A percentile compares a stretch with the other conserved stretches of the same genome.
Conservation (phyloP, 1,139 yeast genomes). For the Pichia sp. region DNA sequence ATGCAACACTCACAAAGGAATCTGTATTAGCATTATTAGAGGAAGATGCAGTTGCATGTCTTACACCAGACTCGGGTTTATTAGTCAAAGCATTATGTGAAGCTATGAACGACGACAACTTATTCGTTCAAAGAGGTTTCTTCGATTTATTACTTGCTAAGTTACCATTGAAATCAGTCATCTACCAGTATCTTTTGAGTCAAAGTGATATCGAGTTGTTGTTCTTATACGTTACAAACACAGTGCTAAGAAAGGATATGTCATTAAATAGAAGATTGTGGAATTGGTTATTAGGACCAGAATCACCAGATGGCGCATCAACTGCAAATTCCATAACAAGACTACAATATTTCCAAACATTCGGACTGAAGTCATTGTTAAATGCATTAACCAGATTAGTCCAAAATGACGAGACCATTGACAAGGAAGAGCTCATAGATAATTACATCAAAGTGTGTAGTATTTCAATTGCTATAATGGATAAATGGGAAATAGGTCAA, state of each 20-base stretch:
- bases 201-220: constrained; percentile 56
- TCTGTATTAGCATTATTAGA: constrained; percentile 20
- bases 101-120: constrained; percentile 60
- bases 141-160: constrained; percentile 74
- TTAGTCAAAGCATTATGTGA: constrained; percentile 69
- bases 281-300: constrained; percentile 90
- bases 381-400: constrained; percentile 54
- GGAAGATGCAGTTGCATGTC: constrained; percentile 57
- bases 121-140: constrained; percentile 85
- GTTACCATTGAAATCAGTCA: constrained; percentile 61
- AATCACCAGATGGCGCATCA: constrained; percentile 22
- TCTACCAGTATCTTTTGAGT: constrained; percentile 48
- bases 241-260: constrained; percentile 85
- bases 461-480: constrained; percentile 73
- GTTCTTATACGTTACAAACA: constrained; percentile 60
- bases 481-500: constrained; percentile 91
- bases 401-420: constrained; percentile 33
- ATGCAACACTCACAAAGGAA: constrained; percentile 6
- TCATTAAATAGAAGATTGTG: constrained; percentile 89
- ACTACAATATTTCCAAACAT: constrained; percentile 54
- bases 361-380: constrained; percentile 52
- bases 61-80: constrained; percentile 78
- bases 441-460: constrained; percentile 53
- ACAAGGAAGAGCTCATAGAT: constrained; percentile 38
- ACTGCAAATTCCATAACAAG: constrained; percentile 28